A percentile compares a stretch with the other conserved stretches of the same genome.
Evolutionary conservation across 441 rosid species (phyloP).

Genomic region (Populus hybrid): DNA sequence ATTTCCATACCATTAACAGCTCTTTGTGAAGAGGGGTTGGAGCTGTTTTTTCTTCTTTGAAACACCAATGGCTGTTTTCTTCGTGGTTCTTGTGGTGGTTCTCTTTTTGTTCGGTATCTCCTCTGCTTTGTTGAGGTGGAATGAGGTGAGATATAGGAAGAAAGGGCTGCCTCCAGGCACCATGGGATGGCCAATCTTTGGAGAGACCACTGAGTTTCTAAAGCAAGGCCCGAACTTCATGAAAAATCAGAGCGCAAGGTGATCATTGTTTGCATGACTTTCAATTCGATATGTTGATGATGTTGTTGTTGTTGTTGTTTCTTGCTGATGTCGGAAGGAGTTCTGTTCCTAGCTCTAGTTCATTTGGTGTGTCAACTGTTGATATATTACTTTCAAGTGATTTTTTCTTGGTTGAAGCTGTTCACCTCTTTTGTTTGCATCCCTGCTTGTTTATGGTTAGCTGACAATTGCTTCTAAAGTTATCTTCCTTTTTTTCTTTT

Average conservation of each 20-base stretch:
- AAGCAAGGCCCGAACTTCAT: constrained; percentile 94
- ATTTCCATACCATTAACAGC: constrained; percentile 32
- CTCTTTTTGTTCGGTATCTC: constrained; percentile 49
- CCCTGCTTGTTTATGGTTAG: background rate
- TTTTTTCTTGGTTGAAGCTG: background rate
- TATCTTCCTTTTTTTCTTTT: constrained; percentile 1
- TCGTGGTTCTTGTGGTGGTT: constrained; percentile 40
- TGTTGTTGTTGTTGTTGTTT: background rate
- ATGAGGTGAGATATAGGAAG: constrained; percentile 67
- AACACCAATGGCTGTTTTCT: constrained; percentile 58
- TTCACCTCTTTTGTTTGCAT: background rate
- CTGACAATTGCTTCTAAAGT: constrained; percentile 14
- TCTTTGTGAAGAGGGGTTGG: constrained; percentile 16
- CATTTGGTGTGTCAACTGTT: constrained; percentile 6
- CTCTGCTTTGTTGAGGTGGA: constrained; percentile 73
- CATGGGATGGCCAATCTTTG: constrained; percentile 97
- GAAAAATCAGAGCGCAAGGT: constrained; percentile 78
- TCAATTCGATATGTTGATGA: background rate
- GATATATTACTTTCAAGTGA: constrained; percentile 11
- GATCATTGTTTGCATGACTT: constrained; percentile 7
- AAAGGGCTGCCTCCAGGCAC: constrained; percentile 92
- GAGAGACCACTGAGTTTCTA: constrained; percentile 90
- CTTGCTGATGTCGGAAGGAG: background rate
- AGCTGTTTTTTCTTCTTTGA: constrained; percentile 5
- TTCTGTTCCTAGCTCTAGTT: background rate